Percentiles rank a stretch among this genome's conserved stretches.
phyloP scores from a whole-genome alignment of 352 stramenopile species.

The Blastocystis sp. region DNA sequence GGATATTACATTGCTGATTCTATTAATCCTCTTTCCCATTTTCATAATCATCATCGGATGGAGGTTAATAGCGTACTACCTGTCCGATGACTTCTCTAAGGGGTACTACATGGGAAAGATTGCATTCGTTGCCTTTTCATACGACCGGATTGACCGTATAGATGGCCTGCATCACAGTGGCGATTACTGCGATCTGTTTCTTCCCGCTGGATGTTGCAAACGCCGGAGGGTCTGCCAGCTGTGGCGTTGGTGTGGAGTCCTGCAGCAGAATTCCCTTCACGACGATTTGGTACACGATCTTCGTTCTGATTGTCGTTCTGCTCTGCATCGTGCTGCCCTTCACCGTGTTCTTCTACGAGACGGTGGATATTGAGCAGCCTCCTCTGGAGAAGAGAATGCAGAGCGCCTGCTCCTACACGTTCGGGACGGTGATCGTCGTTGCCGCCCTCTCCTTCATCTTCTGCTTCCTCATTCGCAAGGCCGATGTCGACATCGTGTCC shows the following conservation, averaged over 20 bases:
- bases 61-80: constrained; percentile 49
- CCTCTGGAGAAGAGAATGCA: constrained; percentile 42
- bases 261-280: constrained; percentile 56
- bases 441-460: constrained; percentile 47
- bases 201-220: constrained; percentile 72
- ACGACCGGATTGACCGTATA: neutral
- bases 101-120: constrained; percentile 55
- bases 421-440: constrained; percentile 32
- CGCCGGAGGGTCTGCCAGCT: constrained; percentile 27
- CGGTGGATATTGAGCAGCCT: constrained; percentile 70
- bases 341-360: constrained; percentile 72
- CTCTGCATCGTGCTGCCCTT: constrained; percentile 51
- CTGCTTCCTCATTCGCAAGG: constrained; percentile 46
- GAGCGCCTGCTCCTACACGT: constrained; percentile 18
- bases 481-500: constrained; percentile 25
- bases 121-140: constrained; percentile 16
- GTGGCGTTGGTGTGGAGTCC: neutral
- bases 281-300: constrained; percentile 62
- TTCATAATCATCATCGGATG: constrained; percentile 68
- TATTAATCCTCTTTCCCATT: constrained; percentile 68
- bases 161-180: constrained; percentile 55
- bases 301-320: constrained; percentile 64
- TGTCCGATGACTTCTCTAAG: constrained; percentile 66
- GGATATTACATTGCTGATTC: constrained; percentile 61
- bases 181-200: constrained; percentile 64